phyloP scores from a whole-genome alignment of 306 rosid genomes.

The Vicia sativa region DNA sequence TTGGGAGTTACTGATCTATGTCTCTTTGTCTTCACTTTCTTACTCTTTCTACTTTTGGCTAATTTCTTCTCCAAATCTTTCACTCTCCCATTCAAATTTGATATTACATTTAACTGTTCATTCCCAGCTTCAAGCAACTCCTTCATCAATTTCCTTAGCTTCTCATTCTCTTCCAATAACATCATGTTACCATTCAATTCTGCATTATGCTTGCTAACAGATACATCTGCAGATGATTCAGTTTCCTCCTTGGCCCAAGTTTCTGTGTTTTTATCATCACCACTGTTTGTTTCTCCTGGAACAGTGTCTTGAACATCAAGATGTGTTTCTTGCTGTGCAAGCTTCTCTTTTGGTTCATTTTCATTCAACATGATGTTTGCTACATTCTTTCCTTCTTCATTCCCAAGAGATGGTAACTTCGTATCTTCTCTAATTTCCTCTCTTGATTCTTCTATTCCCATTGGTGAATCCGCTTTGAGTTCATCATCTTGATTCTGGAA shows the following conservation, averaged over 20 bases:
- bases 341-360: constrained; percentile 8
- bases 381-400: constrained; percentile 23
- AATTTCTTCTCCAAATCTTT: constrained; percentile 69
- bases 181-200: constrained; percentile 24
- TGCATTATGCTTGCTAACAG: background rate
- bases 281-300: background rate
- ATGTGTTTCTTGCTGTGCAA: background rate
- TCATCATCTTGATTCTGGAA: constrained; percentile 27
- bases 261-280: no score
- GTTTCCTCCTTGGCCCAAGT: no score
- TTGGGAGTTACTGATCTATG: constrained; percentile 31
- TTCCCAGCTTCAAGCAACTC: constrained; percentile 69
- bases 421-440: background rate
- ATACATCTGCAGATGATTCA: no score
- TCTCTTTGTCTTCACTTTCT: constrained; percentile 42
- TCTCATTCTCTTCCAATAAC: constrained; percentile 59
- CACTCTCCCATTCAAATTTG: constrained; percentile 61
- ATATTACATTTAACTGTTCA: constrained; percentile 59
- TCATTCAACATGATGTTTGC: background rate
- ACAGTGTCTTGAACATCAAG: background rate
- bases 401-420: background rate
- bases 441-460: background rate
- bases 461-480: background rate
- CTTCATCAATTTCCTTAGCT: constrained; percentile 56
- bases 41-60: constrained; percentile 44